Percentiles rank a stretch among this genome's conserved stretches.
Conservation (phyloP, 306 rosid species). For the Quercus aquifolioides region DNA sequence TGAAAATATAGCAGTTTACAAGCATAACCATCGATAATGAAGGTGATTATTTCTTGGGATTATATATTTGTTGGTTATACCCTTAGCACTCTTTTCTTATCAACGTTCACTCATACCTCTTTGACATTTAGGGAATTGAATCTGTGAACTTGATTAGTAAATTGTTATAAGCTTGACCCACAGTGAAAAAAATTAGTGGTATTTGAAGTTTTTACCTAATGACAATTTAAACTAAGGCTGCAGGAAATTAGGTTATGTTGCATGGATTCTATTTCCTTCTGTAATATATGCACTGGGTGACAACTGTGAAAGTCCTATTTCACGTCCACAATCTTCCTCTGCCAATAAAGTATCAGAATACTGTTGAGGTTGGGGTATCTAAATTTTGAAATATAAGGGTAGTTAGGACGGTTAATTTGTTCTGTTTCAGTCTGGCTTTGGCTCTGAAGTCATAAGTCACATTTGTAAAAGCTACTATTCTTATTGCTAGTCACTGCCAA, state of each 20-base stretch:
- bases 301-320: background rate
- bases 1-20: background rate
- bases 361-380: background rate
- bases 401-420: background rate
- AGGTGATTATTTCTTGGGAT: background rate
- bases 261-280: background rate
- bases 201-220: background rate
- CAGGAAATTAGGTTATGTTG: background rate
- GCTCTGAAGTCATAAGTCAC: background rate
- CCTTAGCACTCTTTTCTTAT: background rate
- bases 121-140: background rate
- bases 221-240: background rate
- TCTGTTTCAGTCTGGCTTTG: background rate
- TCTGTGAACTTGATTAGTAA: background rate
- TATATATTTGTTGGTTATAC: background rate
- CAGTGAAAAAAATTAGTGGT: background rate
- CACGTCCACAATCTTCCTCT: background rate
- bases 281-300: background rate
- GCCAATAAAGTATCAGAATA: background rate
- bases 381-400: background rate
- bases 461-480: slow-evolving; percentile 9
- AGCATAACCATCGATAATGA: background rate
- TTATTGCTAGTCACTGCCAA: background rate
- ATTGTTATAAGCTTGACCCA: background rate
- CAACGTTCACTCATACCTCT: background rate